phyloP scores from a whole-genome alignment of 108 stramenopile genomes.

The Stephanodiscus triporus region DNA sequence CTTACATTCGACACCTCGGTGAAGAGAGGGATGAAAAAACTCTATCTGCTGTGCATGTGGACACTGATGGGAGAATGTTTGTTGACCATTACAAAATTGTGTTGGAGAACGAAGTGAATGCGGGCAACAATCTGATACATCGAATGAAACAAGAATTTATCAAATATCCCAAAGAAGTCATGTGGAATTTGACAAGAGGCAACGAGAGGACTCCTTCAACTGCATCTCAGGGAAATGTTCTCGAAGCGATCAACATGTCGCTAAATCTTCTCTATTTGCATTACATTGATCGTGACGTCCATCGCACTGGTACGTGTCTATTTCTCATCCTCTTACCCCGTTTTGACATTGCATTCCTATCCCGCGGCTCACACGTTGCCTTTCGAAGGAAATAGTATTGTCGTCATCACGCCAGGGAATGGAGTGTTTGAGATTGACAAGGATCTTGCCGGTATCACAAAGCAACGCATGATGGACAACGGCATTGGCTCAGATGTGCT shows the following conservation, averaged over 20 bases:
- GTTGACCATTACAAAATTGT: slow-evolving; percentile 93
- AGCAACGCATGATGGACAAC: slow-evolving; percentile 99
- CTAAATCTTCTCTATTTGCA: slow-evolving; percentile 96
- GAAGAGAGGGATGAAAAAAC: slow-evolving; percentile 16
- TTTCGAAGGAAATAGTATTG: slow-evolving; percentile 81
- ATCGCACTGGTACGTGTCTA: slow-evolving; percentile 62
- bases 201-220: slow-evolving; percentile 67
- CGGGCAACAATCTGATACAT: slow-evolving; percentile 74
- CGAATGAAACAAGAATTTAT: slow-evolving; percentile 89
- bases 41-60: slow-evolving; percentile 41
- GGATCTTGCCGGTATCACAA: slow-evolving; percentile 91
- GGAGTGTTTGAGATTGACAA: slow-evolving; percentile 95
- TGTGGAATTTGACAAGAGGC: slow-evolving; percentile 72
- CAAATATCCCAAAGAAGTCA: slow-evolving; percentile 80
- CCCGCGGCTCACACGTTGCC: background rate
- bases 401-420: slow-evolving; percentile 92
- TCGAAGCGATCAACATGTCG: slow-evolving; percentile 98
- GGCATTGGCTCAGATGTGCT: slow-evolving; percentile 99
- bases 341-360: background rate
- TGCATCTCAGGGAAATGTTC: slow-evolving; percentile 93
- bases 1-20: slow-evolving; percentile 54
- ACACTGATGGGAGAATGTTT: slow-evolving; percentile 75
- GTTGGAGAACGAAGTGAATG: slow-evolving; percentile 88
- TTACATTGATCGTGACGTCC: slow-evolving; percentile 94
- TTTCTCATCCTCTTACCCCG: background rate